Base-by-base conservation (phyloP, 306 rosid species). In the Purshia tridentata region DNA sequence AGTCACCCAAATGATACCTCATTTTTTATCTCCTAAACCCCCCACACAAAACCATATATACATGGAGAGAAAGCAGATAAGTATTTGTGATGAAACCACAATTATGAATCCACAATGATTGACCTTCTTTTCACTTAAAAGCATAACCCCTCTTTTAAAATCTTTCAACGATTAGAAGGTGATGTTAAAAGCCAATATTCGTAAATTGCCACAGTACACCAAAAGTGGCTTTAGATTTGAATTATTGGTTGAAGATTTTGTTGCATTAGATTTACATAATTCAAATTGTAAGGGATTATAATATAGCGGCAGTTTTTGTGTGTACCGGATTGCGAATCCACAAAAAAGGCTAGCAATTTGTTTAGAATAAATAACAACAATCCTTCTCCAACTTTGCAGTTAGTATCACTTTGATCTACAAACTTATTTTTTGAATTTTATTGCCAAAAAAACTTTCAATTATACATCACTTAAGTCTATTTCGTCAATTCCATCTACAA, bases 91-190 rank as follows among this genome's bases (percentile, higher is more conserved):
- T 23, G 1, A 23, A 23, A 23, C 35, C 35, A 1, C 35, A 29
- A 29, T 29, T 29, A 29, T 29, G 47, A 40, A 16, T 51, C 18
- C 49, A 37, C 62, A 69, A 69, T 69, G 50, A 29, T 67, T 70
- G 23, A 45, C 65, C 76, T 49, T 74, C 75, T 54, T 8, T 81
- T 86, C 80, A 84, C 81, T 82, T 61, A 78, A 80, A 82, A 84
- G 73, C 82, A 84, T 84, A 82, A 60, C 78, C 83, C 55, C 74
- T 76, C 78, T 2, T 53, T 80, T 77, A 84, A 84, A 87, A 84
- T 88, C 80, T 69, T 60, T 45, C 11, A 55, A 50, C 52, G 29
- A 73, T 45, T n/a, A n/a, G n/a, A 51, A 37, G 66, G 22, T 16
- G 46, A 35, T 50, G 45, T 50, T 1, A 37, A n/a, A 29, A 15